Base-by-base conservation (phyloP, 2,329 filamentous ascomycete species). In the Sporothrix euskadiensis region DNA sequence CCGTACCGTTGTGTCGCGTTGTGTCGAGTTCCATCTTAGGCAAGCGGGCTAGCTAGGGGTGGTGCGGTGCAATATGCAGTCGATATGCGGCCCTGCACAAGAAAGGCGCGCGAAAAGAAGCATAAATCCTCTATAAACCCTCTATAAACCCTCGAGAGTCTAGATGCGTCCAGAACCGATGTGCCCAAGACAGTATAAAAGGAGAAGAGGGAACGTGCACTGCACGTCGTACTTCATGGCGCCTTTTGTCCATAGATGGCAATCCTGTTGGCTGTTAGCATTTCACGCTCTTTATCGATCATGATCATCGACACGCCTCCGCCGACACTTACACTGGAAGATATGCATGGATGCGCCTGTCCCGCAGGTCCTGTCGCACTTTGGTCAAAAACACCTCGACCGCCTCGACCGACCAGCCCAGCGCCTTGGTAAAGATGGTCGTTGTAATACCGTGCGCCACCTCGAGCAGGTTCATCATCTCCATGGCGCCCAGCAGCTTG, bases 401-500 rank as follows among this genome's bases (percentile, higher is more conserved):
- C 39, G 79, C 78, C 73, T 81, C 79, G 3, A 72, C 52, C 4
- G 77, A 75, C 80, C 80, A 80, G 32, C 78, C 79, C 35, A 82
- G 73, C 41, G 76, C 77, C 70, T 79, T 78, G 6, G 77, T 80
- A 14, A 81, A 79, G 5, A 81, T 75, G n/a, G 75, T 76, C 65
- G 79, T 78, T 39, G 79, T 80, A 49, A 81, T 77, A 32, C 78
- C 79, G 70, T 81, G 77, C 26, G 81, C 74, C 1, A 79, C 80
- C 47, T 81, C 78, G 30, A 80, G 76, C 57, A 80, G 78, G 59
- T 81, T 81, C 30, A 77, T 78, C 78, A 81, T 80, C 74, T 81
- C 79, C 78, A 80, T 78, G 71, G 77, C 75, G 61, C 82, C 82
- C 26, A 83, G 76, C 61, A 80, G 77, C 76, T 83, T 83, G 75